phyloP scores from a whole-genome alignment of 2,329 filamentous ascomycete genomes.

The Claviceps sorghi region DNA sequence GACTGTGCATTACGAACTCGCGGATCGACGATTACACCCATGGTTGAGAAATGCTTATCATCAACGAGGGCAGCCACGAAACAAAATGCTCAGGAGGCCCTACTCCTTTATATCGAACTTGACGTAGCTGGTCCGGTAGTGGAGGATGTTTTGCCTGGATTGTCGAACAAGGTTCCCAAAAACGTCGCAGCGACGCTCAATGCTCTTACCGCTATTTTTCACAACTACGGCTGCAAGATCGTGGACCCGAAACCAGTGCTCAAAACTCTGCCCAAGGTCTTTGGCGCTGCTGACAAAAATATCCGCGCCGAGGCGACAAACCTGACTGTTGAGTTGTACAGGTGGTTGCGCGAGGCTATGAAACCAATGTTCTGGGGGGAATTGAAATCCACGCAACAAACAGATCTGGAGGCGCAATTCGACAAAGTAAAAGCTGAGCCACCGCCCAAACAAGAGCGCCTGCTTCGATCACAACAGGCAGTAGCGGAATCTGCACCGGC shows the following conservation, averaged over 20 bases:
- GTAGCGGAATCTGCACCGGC: constrained; percentile 57
- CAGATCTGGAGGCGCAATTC: constrained; percentile 84
- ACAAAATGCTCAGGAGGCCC: constrained; percentile 67
- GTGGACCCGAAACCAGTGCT: constrained; percentile 86
- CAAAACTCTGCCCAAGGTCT: constrained; percentile 77
- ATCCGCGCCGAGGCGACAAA: constrained; percentile 87
- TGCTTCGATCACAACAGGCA: constrained; percentile 79
- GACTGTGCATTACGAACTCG: constrained; percentile 70
- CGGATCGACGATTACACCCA: constrained; percentile 55
- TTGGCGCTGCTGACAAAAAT: constrained; percentile 96
- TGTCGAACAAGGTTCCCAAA: constrained; percentile 85
- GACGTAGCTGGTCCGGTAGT: constrained; percentile 75
- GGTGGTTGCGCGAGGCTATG: constrained; percentile 95
- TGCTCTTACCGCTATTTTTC: constrained; percentile 70
- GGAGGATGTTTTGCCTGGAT: constrained; percentile 71
- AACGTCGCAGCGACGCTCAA: constrained; percentile 58
- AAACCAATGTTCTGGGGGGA: constrained; percentile 97
- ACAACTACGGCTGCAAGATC: constrained; percentile 88
- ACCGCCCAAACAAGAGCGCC: constrained; percentile 74
- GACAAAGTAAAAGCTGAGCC: constrained; percentile 84
- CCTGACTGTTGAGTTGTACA: constrained; percentile 83
- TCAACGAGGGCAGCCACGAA: constrained; percentile 84
- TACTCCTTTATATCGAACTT: constrained; percentile 79
- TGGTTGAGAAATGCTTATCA: constrained; percentile 81
- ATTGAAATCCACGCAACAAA: constrained; percentile 87